Evolutionary conservation across 106 monocot genomes (phyloP), one percentile per base, ranked within the genome.

Genomic region (Cymbidium sinense): DNA sequence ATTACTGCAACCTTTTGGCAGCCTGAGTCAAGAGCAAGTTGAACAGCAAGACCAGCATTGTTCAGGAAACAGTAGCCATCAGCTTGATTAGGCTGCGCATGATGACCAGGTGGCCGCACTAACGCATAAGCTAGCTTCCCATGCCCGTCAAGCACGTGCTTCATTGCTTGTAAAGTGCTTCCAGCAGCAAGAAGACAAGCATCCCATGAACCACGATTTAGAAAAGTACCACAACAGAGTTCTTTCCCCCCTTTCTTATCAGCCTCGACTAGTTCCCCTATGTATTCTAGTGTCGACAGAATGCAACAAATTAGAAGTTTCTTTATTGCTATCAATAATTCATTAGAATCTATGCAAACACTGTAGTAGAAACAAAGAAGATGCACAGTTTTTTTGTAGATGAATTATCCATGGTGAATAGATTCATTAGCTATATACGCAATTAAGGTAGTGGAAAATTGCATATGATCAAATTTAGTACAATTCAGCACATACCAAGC

Each of bases 21-120:
- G 2, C 89, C 89, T 41, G 86, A 91, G 79, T 89, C 75, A 28
- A 94, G 50, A 78, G 94, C 96, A 35, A 88, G 81, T 69, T 94
- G 84, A 80, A 86, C 76, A 18, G 94, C 93, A 12, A 98, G 79
- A 34, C 94, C 89, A 54, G 96, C 91, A 78, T 98, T 98, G 79
- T 98, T 94, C 18, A 98, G 80, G 62, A 98, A 98, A 74, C 96
- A 96, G 65, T 96, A 96, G 15, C 96, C 96, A 81, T 96, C 96
- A 10, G 96, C 96, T 23, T 34, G 83, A 76, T 82, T 85, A 23
- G 96, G 96, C 52, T 96, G 96, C 10, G 96, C 91, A 72, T 96
- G 96, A 82, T 96, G 96, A 43, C 96, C 96, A 31, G 96, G 96
- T 7, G 96, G 96, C 2, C 96, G 91, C 34, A 96, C 96, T 47